These are phyloP conservation scores for Trichomonas tenax DNA, from an alignment of 208 protist species.

Conservation along the genomic window DNA sequence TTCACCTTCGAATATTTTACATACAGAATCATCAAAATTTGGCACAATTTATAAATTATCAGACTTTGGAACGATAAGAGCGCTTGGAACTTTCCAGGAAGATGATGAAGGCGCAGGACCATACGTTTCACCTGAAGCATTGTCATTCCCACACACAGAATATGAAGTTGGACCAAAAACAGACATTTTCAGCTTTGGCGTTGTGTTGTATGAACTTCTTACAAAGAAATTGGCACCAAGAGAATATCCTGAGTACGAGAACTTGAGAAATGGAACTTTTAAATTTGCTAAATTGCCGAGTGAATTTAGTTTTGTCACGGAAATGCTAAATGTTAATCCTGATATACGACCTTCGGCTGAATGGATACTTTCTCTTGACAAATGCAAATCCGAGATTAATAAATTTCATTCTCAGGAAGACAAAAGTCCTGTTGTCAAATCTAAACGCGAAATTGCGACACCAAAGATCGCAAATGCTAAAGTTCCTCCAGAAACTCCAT, in stretches of 20 bases:
- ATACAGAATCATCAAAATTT: background rate
- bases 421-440: background rate
- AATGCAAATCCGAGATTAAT: background rate
- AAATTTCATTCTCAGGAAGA: background rate
- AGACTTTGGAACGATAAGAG: background rate
- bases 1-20: background rate
- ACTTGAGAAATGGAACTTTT: background rate
- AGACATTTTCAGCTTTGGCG: background rate
- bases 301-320: background rate
- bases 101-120: constrained; percentile 1
- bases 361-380: background rate
- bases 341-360: background rate
- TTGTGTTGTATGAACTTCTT: background rate
- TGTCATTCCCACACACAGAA: background rate
- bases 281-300: background rate
- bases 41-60: background rate
- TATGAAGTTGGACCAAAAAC: background rate
- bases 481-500: background rate
- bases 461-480: background rate
- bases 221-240: background rate
- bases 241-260: background rate
- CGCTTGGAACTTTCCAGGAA: background rate
- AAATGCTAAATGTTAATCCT: background rate
- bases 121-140: background rate
- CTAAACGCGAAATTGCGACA: background rate